Evolutionary conservation across 139 green algal genomes (phyloP), one percentile per base, ranked within the genome.

Genomic region (Deuterostichococcus epilithicus): DNA sequence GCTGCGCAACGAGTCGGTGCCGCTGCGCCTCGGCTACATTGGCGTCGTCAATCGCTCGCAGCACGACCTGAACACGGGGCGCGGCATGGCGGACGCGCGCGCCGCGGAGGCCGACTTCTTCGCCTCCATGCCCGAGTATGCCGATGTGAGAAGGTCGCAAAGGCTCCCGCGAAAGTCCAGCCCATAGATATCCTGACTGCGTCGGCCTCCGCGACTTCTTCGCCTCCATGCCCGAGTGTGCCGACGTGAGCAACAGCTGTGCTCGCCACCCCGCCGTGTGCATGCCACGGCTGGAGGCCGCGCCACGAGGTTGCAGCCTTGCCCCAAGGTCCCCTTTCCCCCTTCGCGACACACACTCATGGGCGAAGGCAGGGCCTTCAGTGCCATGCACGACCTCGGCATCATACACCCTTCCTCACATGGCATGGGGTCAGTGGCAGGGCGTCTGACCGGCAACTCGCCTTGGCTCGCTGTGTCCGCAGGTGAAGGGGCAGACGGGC

Each of bases 31-130:
- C 74, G 92, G 92, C 59, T 97, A 92, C 92, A 91, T 97, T 65
- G 92, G 86, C 18, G 92, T 97, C 0, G 90, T 97, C 4, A 97
- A 97, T 82, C 81, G 92, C 63, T 90, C 88, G 18, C 92, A 97
- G 80, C 87, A 88, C 5, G 92, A 96, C 84, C 93, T 97, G 82
- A 92, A 96, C 81, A 87, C 76, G 47, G 87, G 85, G 70, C 80
- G 90, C 80, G 47, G 65, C 60, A 82, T 82, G 78, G 36, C 8
- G 3, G 78, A 85, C 3, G 86, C 86, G 2, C 75, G 78, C 0
- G 63, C 73, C 5, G 81, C 79, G 81, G 86, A 91, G 85, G 81
- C 81, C 26, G 74, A 68, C 1, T 97, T 94, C 83, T 97, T 95
- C 75, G 76, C 80, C 36, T 47, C 44, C 8, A 83, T 84, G 18